Conservation (phyloP, 176 grass and related monocot species). For the Areca catechu region DNA sequence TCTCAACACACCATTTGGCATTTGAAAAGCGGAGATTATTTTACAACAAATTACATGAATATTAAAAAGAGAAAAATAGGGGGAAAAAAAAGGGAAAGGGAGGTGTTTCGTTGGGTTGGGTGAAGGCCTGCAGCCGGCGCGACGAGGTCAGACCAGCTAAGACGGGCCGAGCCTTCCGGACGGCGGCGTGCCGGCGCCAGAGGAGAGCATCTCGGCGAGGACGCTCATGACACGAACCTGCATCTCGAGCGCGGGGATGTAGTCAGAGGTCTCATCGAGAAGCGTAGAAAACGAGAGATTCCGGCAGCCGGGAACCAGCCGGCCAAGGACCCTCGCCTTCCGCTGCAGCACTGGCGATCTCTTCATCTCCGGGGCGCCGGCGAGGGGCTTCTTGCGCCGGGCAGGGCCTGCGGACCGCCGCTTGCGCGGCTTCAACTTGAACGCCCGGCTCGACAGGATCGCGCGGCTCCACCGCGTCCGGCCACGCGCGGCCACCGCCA, state of each 20-base stretch:
- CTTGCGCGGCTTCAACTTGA: conserved; percentile 22
- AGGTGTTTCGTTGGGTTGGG: not conserved
- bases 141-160: conserved; percentile 12
- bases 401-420: conserved; percentile 13
- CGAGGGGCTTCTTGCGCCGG: not conserved
- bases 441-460: conserved; percentile 44
- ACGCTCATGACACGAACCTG: conserved; percentile 82
- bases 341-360: conserved; percentile 29
- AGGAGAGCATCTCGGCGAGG: conserved; percentile 59
- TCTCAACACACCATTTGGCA: too few relatives aligned
- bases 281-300: conserved; percentile 59
- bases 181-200: conserved; percentile 9
- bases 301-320: conserved; percentile 71
- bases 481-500: conserved; percentile 58
- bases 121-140: conserved; percentile 13
- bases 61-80: not conserved
- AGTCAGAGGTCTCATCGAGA: conserved; percentile 64
- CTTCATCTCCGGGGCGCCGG: conserved; percentile 2
- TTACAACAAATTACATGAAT: conserved; percentile 34
- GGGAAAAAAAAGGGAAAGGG: conserved; percentile 8
- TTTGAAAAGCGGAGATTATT: conserved; percentile 7
- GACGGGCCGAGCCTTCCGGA: not conserved
- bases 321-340: conserved; percentile 61
- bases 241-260: conserved; percentile 90
- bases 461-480: conserved; percentile 78